Conservation (phyloP, 1,284 basidiomycete genomes). For the Marasmius tenuissimus region DNA sequence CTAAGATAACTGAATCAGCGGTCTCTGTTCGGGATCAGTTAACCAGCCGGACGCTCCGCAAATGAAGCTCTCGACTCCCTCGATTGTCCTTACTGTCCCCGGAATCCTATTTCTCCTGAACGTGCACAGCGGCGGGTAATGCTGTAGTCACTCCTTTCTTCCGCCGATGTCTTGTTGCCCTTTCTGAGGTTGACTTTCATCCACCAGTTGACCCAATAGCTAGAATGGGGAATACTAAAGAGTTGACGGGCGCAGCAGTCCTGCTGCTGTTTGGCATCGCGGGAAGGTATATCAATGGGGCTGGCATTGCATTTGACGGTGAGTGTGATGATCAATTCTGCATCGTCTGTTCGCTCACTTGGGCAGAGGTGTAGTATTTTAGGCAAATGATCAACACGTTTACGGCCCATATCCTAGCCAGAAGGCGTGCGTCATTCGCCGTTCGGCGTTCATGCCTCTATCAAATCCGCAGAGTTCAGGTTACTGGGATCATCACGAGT, state of each 20-base stretch:
- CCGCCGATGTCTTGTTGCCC: not conserved
- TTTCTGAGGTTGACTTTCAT: too few species aligned
- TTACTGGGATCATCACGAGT: too few species aligned
- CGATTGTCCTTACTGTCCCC: conserved; percentile 35
- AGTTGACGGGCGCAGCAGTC: conserved; percentile 37
- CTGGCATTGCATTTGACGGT: conserved; percentile 42
- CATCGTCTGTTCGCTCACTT: not conserved
- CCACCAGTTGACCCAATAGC: conserved; percentile 42
- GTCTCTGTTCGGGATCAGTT: conserved; percentile 19
- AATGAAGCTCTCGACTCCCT: conserved; percentile 31
- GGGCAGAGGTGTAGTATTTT: not conserved
- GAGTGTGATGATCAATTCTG: conserved; percentile 9
- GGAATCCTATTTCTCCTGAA: conserved; percentile 24
- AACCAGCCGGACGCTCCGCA: conserved; percentile 20
- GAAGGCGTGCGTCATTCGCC: too few species aligned
- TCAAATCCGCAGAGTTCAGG: too few species aligned
- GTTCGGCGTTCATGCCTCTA: too few species aligned
- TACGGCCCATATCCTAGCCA: too few species aligned
- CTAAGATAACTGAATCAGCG: too few species aligned
- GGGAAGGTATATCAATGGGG: conserved; percentile 43
- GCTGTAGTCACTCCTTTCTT: conserved; percentile 30
- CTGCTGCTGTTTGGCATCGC: conserved; percentile 37
- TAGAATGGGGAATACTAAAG: conserved; percentile 39
- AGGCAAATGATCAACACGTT: not conserved
- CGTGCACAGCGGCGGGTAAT: conserved; percentile 36